Base-by-base conservation (phyloP, 805 yeast genomes). In the Yamadazyma philogaea region DNA sequence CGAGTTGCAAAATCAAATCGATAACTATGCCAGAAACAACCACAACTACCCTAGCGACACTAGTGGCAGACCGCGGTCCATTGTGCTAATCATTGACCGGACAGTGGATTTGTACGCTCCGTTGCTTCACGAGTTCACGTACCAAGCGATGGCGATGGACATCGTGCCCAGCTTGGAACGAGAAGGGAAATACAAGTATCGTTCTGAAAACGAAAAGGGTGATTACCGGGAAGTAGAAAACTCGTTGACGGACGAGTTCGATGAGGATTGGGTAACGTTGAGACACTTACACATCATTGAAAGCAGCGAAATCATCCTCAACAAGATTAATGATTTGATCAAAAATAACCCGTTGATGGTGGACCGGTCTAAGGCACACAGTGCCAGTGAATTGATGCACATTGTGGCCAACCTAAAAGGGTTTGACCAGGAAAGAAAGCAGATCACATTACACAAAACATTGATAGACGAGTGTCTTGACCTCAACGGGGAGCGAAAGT, bases 141-240 rank as follows among this genome's bases (percentile, higher is more conserved):
- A 90, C 62, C 95, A 91, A 63, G 90, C 97, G 4, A 82, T 90
- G 86, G 84, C 90, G 15, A 83, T 84, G 66, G 99, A 91, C 60
- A 63, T 84, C 20, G 73, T 75, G 1, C 66, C 65, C 22, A 56
- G 64, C 33, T 61, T 70, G 48, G 76, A 52, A 66, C 63, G 60
- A 61, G 68, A 40, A 67, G 68, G 70, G 21, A 50, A 50, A 12
- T 83, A 78, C 57, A 66, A 57, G 24, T 86, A 82, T 55, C 57
- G 66, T 34, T 73, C 78, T 6, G 84, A 77, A 53, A 79, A 69
- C 56, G 87, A 78, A 58, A 56, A 41, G 39, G 74, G 74, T 7
- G 68, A 69, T 30, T 38, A 53, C 2, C 51, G 49, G 32, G 59
- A 62, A 22, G 52, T 56, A 3, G 53, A 53, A 30, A 73, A 74